A percentile compares a stretch with the other conserved stretches of the same genome.
These are phyloP conservation scores for Rhodotorula toruloides DNA, from an alignment of 768 basidiomycete genomes.

Conservation along the genomic window DNA sequence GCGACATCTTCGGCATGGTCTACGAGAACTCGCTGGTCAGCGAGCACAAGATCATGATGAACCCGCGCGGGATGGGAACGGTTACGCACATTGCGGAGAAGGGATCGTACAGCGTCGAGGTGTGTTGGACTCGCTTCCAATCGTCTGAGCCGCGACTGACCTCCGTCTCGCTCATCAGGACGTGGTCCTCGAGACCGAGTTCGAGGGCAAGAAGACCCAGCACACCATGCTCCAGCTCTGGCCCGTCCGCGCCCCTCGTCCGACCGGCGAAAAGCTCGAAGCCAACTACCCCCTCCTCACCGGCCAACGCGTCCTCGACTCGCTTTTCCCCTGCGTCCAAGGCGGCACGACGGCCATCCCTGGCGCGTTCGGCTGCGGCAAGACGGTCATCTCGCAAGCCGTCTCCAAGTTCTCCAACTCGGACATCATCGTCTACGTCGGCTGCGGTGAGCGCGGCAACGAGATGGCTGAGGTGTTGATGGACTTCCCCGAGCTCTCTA, in stretches of 20 bases:
- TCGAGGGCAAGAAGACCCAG: constrained; percentile 85
- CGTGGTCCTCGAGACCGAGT: constrained; percentile 92
- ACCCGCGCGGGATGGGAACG: constrained; percentile 88
- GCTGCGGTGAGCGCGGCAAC: constrained; percentile 97
- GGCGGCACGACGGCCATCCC: constrained; percentile 96
- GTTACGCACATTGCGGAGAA: constrained; percentile 89
- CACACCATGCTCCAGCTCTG: constrained; percentile 97
- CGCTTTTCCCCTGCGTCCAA: constrained; percentile 96
- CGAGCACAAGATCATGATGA: constrained; percentile 95
- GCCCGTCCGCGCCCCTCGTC: constrained; percentile 97
- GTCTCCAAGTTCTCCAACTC: constrained; percentile 98
- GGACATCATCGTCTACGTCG: constrained; percentile 98
- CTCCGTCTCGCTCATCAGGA: constrained; percentile 57
- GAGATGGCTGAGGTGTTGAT: constrained; percentile 77
- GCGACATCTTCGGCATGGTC: constrained; percentile 89
- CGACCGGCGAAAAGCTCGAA: constrained; percentile 89
- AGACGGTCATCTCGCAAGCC: constrained; percentile 97
- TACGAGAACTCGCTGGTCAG: constrained; percentile 96
- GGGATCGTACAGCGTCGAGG: constrained; percentile 85
- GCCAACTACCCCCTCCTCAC: constrained; percentile 88
- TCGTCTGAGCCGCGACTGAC: not conserved
- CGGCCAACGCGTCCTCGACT: constrained; percentile 93
- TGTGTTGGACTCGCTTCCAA: constrained; percentile 48
- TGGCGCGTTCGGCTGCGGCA: constrained; percentile 97
- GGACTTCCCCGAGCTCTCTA: constrained; percentile 85